Percentiles rank a stretch among this genome's conserved stretches.
These are phyloP conservation scores for Blastomyces parvus DNA, from an alignment of 2,329 filamentous ascomycete genomes.

Conservation along the genomic window DNA sequence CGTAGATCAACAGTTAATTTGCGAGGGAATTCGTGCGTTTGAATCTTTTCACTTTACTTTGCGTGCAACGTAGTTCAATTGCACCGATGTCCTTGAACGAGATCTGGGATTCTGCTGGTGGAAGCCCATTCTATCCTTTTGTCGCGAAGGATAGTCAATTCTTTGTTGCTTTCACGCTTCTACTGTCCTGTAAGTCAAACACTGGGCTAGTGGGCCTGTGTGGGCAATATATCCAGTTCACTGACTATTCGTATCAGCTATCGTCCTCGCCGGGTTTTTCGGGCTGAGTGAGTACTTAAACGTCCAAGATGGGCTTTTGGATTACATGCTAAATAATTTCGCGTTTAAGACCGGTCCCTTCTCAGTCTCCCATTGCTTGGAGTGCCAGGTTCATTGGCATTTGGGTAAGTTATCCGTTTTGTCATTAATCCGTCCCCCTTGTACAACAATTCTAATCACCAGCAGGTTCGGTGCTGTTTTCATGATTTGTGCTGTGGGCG, in stretches of 20 bases:
- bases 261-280: constrained; percentile 68
- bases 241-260: constrained; percentile 31
- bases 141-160: constrained; percentile 80
- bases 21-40: neutral
- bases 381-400: constrained; percentile 74
- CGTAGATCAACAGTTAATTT: neutral
- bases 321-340: neutral
- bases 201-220: neutral
- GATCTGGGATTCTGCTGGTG: constrained; percentile 86
- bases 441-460: constrained; percentile 13
- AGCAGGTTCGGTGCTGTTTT: constrained; percentile 83
- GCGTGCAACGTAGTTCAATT: neutral
- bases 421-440: constrained; percentile 14
- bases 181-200: constrained; percentile 50
- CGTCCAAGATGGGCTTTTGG: neutral
- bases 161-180: constrained; percentile 64
- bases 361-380: constrained; percentile 68
- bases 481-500: constrained; percentile 97
- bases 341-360: constrained; percentile 62
- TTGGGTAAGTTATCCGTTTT: constrained; percentile 58
- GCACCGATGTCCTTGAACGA: constrained; percentile 60
- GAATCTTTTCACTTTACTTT: neutral
- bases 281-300: constrained; percentile 60
- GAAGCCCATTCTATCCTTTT: constrained; percentile 71
- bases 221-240: neutral